A percentile compares a stretch with the other conserved stretches of the same genome.
These are phyloP conservation scores for Fusarium verrucosum DNA, from an alignment of 2,329 filamentous ascomycete species.

Conservation along the genomic window DNA sequence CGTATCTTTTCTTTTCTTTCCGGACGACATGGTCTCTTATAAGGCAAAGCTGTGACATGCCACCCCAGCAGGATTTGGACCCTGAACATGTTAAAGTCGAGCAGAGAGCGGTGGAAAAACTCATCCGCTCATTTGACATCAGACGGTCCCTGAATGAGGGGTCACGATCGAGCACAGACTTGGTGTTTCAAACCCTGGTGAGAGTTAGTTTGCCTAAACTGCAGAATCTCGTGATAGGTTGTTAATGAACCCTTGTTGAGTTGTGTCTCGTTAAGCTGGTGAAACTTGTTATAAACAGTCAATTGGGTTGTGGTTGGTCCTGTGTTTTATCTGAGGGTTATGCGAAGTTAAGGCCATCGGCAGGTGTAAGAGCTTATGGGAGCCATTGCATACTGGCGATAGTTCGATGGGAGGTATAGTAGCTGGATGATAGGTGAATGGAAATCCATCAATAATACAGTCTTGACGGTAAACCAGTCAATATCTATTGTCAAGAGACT, in stretches of 20 bases:
- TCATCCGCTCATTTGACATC: conserved; percentile 32
- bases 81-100: conserved; percentile 15
- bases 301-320: conserved; percentile 17
- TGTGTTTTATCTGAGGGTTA: conserved; percentile 6
- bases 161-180: conserved; percentile 23
- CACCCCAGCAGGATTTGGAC: conserved; percentile 5
- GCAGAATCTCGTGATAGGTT: neutral
- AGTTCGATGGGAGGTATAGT: too few relatives aligned
- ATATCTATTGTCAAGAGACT: neutral
- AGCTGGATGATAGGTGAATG: neutral
- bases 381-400: neutral
- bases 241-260: conserved; percentile 1
- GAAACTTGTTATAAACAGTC: neutral
- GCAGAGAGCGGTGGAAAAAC: conserved; percentile 36
- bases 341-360: conserved; percentile 12
- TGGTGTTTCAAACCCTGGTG: conserved; percentile 37
- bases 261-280: neutral
- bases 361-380: neutral
- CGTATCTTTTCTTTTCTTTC: conserved; percentile 6
- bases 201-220: conserved; percentile 6
- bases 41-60: neutral
- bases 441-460: neutral
- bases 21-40: conserved; percentile 29
- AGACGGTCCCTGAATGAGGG: conserved; percentile 33
- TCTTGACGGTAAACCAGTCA: neutral